Percentiles rank a stretch among this genome's conserved stretches.
phyloP scores from a whole-genome alignment of 768 basidiomycete species.

The Candolleomyces eurysporus region DNA sequence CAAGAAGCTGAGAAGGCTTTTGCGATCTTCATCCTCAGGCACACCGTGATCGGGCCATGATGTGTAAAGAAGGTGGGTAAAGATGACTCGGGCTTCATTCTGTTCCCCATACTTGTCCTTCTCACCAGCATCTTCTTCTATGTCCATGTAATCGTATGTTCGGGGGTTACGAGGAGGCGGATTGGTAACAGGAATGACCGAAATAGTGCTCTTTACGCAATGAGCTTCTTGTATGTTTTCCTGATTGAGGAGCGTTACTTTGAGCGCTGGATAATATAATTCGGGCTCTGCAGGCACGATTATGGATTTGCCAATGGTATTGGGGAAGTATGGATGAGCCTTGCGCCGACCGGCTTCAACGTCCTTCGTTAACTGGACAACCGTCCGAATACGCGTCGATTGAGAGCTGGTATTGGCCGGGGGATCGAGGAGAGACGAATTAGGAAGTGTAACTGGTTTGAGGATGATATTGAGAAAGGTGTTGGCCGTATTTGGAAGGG shows the following conservation, averaged over 20 bases:
- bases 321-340: conserved; percentile 77
- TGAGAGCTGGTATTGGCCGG: conserved; percentile 7
- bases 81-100: conserved; percentile 39
- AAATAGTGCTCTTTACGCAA: conserved; percentile 61
- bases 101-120: conserved; percentile 17
- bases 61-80: conserved; percentile 70
- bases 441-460: conserved; percentile 41
- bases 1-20: conserved; percentile 59
- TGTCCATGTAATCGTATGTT: conserved; percentile 9
- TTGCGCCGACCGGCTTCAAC: conserved; percentile 70
- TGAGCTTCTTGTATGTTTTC: conserved; percentile 51
- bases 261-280: conserved; percentile 39
- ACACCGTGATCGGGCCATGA: conserved; percentile 88
- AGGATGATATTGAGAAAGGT: conserved; percentile 72
- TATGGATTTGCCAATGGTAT: conserved; percentile 49
- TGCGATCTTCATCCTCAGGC: conserved; percentile 58
- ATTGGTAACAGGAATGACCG: conserved; percentile 39
- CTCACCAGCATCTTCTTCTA: conserved; percentile 10
- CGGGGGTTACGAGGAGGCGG: conserved; percentile 4
- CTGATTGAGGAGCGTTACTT: conserved; percentile 54
- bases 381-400: conserved; percentile 58
- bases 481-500: conserved; percentile 66
- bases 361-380: conserved; percentile 79
- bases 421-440: conserved; percentile 10
- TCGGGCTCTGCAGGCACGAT: conserved; percentile 47